These are phyloP conservation scores for Suhomyces yuchorum DNA, from an alignment of 1,139 yeast species.

Conservation along the genomic window DNA sequence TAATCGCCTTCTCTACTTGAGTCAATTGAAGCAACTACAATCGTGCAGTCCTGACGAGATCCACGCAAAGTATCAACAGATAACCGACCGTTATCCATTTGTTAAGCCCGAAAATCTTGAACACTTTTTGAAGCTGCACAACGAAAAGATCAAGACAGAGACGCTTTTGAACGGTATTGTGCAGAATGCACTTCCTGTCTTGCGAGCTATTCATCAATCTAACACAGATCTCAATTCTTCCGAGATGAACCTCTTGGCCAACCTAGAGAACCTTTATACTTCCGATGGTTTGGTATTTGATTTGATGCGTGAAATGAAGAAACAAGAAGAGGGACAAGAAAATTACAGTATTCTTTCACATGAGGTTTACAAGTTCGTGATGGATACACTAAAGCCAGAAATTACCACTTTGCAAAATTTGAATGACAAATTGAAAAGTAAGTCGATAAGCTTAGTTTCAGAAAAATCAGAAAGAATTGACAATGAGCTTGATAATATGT, in stretches of 20 bases:
- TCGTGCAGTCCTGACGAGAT: conserved; percentile 17
- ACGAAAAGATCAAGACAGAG: conserved; percentile 28
- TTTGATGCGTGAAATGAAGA: conserved; percentile 21
- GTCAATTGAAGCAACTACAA: conserved; percentile 25
- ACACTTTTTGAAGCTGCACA: conserved; percentile 24
- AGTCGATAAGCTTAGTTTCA: conserved; percentile 5
- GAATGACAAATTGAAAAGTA: conserved; percentile 6
- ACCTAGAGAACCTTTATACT: conserved; percentile 24
- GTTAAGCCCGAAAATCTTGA: conserved; percentile 25
- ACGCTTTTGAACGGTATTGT: conserved; percentile 29
- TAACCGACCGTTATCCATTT: conserved; percentile 17
- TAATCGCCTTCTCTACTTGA: conserved; percentile 34
- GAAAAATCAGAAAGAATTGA: conserved; percentile 13
- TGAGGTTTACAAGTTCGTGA: conserved; percentile 16
- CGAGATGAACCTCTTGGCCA: conserved; percentile 31
- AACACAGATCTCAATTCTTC: conserved; percentile 30
- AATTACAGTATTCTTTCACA: conserved; percentile 16
- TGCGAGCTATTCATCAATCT: conserved; percentile 37
- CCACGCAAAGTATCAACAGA: conserved; percentile 15
- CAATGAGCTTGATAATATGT: conserved; percentile 17
- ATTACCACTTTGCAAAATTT: conserved; percentile 16
- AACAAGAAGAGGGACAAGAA: conserved; percentile 12
- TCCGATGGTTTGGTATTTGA: conserved; percentile 15
- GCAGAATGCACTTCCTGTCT: conserved; percentile 32
- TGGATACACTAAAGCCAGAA: conserved; percentile 13